Conservation (phyloP, 2,329 filamentous ascomycete genomes). For the Chaetomiaceae sp. region DNA sequence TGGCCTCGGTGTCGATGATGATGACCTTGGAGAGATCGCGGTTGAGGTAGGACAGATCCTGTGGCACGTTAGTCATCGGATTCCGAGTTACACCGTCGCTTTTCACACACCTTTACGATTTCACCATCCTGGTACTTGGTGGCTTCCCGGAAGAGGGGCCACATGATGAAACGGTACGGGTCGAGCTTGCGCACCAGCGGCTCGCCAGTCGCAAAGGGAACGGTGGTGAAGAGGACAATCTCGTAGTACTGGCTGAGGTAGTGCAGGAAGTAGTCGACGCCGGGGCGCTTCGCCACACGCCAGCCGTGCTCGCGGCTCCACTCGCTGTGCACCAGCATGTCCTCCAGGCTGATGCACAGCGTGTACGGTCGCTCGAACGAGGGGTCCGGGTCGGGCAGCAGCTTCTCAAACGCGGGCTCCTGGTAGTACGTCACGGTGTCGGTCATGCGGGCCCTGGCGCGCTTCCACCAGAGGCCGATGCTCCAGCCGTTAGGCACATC, state of each 20-base stretch:
- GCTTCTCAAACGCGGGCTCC: slow-evolving; percentile 89
- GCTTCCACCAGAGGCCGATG: slow-evolving; percentile 70
- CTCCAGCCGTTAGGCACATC: slow-evolving; percentile 79
- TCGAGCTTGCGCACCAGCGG: slow-evolving; percentile 90
- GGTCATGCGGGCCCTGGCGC: slow-evolving; percentile 68
- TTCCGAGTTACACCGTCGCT: neutral
- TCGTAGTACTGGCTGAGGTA: slow-evolving; percentile 99
- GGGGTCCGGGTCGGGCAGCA: slow-evolving; percentile 78
- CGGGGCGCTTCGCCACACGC: slow-evolving; percentile 90
- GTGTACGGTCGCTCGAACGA: slow-evolving; percentile 84
- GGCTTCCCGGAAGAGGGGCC: slow-evolving; percentile 93
- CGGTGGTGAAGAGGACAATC: slow-evolving; percentile 88
- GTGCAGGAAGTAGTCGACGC: slow-evolving; percentile 93
- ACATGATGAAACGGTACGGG: slow-evolving; percentile 91
- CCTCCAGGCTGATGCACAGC: slow-evolving; percentile 85
- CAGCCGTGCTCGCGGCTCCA: slow-evolving; percentile 94
- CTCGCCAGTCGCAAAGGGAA: slow-evolving; percentile 79
- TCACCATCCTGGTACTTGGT: slow-evolving; percentile 95
- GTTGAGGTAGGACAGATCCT: slow-evolving; percentile 98
- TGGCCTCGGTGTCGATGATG: slow-evolving; percentile 80
- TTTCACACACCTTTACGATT: slow-evolving; percentile 75
- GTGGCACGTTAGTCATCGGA: slow-evolving; percentile 5
- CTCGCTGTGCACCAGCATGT: slow-evolving; percentile 89
- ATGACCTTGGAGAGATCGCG: slow-evolving; percentile 93
- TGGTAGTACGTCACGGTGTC: slow-evolving; percentile 88